Evolutionary conservation across 352 stramenopile genomes (phyloP).

Genomic region (Phytophthora tubulina): DNA sequence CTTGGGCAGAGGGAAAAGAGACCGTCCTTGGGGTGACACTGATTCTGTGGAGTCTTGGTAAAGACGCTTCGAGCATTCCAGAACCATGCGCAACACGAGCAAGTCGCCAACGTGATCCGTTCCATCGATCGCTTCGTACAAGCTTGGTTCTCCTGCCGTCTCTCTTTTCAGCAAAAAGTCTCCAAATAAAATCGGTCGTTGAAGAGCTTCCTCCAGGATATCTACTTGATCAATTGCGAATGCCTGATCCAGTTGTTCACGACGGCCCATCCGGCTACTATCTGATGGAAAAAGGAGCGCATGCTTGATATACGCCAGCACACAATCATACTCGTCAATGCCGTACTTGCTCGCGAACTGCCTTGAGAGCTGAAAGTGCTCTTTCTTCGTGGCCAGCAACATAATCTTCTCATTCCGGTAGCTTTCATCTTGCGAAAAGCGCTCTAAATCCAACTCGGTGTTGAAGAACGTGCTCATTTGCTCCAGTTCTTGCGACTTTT

Average conservation of each 20-base stretch:
- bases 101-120: slow-evolving; percentile 79
- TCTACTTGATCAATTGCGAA: slow-evolving; percentile 64
- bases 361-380: slow-evolving; percentile 53
- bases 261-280: slow-evolving; percentile 34
- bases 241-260: slow-evolving; percentile 74
- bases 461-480: slow-evolving; percentile 73
- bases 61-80: slow-evolving; percentile 81
- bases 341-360: slow-evolving; percentile 78
- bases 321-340: slow-evolving; percentile 69
- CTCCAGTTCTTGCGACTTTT: slow-evolving; percentile 69
- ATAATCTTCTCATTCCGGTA: slow-evolving; percentile 66
- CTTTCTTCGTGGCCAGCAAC: slow-evolving; percentile 59
- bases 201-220: slow-evolving; percentile 73
- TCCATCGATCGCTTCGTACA: slow-evolving; percentile 71
- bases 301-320: slow-evolving; percentile 71
- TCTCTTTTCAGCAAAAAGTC: slow-evolving; percentile 57
- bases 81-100: slow-evolving; percentile 71
- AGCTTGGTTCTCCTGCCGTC: slow-evolving; percentile 21
- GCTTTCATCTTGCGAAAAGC: slow-evolving; percentile 55
- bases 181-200: slow-evolving; percentile 61
- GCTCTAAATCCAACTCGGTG: slow-evolving; percentile 62
- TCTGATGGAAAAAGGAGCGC: slow-evolving; percentile 40
- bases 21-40: slow-evolving; percentile 4
- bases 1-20: slow-evolving; percentile 66
- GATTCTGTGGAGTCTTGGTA: slow-evolving; percentile 27